A percentile compares a stretch with the other conserved stretches of the same genome.
Conservation (phyloP, 768 basidiomycete species). For the Tulasnella sp. region DNA sequence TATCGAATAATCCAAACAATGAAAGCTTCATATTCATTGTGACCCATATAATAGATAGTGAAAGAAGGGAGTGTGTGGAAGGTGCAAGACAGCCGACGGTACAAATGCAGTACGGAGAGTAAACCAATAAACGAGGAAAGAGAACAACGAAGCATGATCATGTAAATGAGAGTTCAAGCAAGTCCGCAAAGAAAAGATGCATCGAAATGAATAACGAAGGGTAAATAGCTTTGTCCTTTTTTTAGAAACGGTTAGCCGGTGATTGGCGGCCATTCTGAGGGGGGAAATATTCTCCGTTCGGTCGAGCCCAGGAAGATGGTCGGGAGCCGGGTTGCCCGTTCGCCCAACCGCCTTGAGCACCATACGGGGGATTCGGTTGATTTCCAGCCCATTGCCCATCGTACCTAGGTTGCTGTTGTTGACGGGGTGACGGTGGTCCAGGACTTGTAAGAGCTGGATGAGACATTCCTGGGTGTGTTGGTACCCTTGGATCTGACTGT, state of each 20-base stretch:
- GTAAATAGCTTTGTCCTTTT: not conserved
- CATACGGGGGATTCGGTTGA: slow-evolving; percentile 1
- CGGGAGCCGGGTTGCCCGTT: not conserved
- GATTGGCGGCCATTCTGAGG: slow-evolving; percentile 11
- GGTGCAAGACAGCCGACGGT: not conserved
- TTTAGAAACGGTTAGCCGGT: slow-evolving; percentile 6
- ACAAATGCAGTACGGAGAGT: not conserved
- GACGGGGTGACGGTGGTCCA: slow-evolving; percentile 5
- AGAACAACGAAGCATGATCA: not conserved
- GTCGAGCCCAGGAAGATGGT: slow-evolving; percentile 6
- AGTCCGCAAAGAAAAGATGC: not conserved
- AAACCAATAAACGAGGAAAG: not conserved
- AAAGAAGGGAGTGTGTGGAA: not conserved
- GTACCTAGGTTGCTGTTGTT: slow-evolving; percentile 3
- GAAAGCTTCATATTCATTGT: not conserved
- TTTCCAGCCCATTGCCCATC: not conserved
- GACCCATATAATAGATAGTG: not conserved
- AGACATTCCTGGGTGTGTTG: not conserved
- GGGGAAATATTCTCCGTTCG: slow-evolving; percentile 11
- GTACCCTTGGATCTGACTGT: not conserved
- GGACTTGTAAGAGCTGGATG: slow-evolving; percentile 1
- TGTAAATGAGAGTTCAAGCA: not conserved
- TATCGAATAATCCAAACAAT: not conserved
- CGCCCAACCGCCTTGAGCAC: not conserved
- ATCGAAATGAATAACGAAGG: not conserved